Evolutionary conservation across 345 rosid species (phyloP).

Genomic region (Euphorbia pulcherrima): DNA sequence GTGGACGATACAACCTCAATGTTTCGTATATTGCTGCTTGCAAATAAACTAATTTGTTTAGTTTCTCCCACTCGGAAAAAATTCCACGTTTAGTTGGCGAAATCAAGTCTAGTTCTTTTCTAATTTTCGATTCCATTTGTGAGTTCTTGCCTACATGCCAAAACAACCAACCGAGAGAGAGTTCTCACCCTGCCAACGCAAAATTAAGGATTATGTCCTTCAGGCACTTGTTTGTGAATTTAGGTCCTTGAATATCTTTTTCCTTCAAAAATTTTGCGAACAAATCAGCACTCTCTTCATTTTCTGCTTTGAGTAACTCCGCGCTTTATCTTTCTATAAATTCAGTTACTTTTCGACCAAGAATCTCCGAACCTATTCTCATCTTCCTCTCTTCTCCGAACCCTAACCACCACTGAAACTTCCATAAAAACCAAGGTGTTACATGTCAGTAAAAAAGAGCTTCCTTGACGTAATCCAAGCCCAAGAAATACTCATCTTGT

Average conservation of each 20-base stretch:
- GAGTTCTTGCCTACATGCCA: conserved; percentile 48
- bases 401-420: conserved; percentile 47
- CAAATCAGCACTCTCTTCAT: conserved; percentile 33
- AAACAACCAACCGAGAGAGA: conserved; percentile 68
- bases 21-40: conserved; percentile 35
- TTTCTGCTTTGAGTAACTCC: conserved; percentile 19
- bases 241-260: neutral
- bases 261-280: conserved; percentile 44
- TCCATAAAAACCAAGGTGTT: conserved; percentile 59
- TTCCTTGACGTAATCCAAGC: conserved; percentile 51
- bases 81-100: conserved; percentile 10
- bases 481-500: conserved; percentile 36
- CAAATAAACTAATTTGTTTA: conserved; percentile 33
- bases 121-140: conserved; percentile 27
- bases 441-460: conserved; percentile 54
- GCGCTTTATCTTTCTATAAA: conserved; percentile 40
- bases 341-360: conserved; percentile 34
- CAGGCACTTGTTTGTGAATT: conserved; percentile 42
- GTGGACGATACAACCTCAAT: conserved; percentile 27
- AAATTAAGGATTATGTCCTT: conserved; percentile 64
- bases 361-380: conserved; percentile 34
- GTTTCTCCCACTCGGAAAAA: neutral
- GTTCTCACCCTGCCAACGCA: conserved; percentile 66
- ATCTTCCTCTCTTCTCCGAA: conserved; percentile 59
- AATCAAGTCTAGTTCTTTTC: conserved; percentile 34